Conservation (phyloP, 257 asterid species). For the Lithospermum erythrorhizon region DNA sequence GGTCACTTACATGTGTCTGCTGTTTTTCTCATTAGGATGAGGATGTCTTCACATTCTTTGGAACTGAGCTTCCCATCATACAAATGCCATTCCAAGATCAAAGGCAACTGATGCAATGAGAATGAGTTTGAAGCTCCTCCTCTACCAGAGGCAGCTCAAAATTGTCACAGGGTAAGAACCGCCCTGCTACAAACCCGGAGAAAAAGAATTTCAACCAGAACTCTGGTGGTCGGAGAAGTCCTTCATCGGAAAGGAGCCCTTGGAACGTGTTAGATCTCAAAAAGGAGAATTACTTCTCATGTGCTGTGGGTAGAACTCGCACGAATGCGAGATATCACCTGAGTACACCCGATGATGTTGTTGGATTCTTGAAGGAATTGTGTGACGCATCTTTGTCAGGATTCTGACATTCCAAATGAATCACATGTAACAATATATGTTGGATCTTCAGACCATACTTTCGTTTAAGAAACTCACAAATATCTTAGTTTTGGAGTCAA, state of each 20-base stretch:
- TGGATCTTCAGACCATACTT: too few species aligned
- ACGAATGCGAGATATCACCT: constrained; percentile 80
- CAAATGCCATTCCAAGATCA: constrained; percentile 32
- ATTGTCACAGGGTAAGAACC: constrained; percentile 28
- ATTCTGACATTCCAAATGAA: not conserved
- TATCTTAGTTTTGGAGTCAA: too few species aligned
- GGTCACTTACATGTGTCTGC: not conserved
- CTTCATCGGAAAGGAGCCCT: constrained; percentile 34
- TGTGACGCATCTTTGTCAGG: constrained; percentile 24
- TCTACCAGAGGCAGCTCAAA: constrained; percentile 36
- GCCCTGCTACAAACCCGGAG: constrained; percentile 19
- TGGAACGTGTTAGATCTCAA: constrained; percentile 90
- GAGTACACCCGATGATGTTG: constrained; percentile 50
- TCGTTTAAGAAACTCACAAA: too few species aligned
- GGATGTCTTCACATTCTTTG: constrained; percentile 82
- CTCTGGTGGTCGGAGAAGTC: constrained; percentile 24
- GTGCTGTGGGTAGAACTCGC: constrained; percentile 78
- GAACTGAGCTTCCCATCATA: constrained; percentile 76
- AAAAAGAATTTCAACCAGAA: constrained; percentile 22
- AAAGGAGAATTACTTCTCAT: constrained; percentile 90
- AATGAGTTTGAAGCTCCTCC: constrained; percentile 27
- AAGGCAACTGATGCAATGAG: constrained; percentile 36
- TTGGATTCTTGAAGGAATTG: constrained; percentile 49
- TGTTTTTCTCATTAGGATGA: constrained; percentile 51
- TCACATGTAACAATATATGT: not conserved